Evolutionary conservation across 305 asterid species (phyloP).

Genomic region (Fraxinus floribunda): DNA sequence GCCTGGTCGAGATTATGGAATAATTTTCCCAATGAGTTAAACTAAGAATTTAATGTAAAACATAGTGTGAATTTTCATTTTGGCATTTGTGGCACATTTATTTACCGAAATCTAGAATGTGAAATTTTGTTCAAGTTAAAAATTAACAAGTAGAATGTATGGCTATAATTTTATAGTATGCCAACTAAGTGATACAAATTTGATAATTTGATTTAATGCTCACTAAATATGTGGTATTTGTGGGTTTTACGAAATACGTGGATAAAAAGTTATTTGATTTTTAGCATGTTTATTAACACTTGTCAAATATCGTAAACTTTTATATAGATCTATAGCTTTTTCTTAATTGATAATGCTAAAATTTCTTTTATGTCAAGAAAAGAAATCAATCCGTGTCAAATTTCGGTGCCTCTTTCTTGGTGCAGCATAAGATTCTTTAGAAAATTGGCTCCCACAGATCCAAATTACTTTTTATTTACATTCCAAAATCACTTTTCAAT

Average conservation of each 20-base stretch:
- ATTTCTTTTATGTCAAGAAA: background rate
- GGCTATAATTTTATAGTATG: no score
- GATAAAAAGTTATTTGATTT: no score
- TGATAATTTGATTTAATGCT: no score
- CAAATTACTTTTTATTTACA: constrained; percentile 31
- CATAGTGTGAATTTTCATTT: no score
- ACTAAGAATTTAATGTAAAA: no score
- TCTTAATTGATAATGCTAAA: background rate
- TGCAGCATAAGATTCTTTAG: constrained; percentile 54
- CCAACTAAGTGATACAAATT: no score
- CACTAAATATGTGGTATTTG: background rate
- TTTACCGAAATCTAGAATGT: background rate
- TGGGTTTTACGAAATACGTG: no score
- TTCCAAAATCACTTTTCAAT: constrained; percentile 40
- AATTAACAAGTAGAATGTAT: no score
- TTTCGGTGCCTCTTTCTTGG: constrained; percentile 82
- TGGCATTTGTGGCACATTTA: background rate
- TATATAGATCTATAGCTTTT: background rate
- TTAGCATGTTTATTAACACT: background rate
- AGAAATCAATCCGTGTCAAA: background rate
- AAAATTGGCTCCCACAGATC: constrained; percentile 29
- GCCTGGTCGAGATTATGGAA: background rate
- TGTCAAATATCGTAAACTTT: no score
- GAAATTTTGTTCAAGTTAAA: background rate
- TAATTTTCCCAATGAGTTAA: background rate